Percentiles rank a stretch among this genome's conserved stretches.
Conservation (phyloP, 2,329 filamentous ascomycete species). For the Aschersonia sp. region DNA sequence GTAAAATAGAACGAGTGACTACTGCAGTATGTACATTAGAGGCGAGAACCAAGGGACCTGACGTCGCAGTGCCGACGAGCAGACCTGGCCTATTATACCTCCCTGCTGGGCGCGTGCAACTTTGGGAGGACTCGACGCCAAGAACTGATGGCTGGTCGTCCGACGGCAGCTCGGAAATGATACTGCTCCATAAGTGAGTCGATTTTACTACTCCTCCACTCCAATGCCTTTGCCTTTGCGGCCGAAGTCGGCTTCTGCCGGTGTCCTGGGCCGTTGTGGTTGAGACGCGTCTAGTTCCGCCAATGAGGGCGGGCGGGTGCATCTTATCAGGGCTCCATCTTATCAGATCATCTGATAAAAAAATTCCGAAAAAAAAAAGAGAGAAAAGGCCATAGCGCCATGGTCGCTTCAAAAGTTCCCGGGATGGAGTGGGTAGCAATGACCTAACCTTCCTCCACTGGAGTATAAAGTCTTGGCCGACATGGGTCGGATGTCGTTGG, state of each 20-base stretch:
- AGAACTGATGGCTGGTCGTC: background rate
- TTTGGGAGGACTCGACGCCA: background rate
- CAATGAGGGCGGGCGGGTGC: conserved; percentile 7
- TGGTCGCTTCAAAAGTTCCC: background rate
- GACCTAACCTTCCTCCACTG: background rate
- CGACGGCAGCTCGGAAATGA: background rate
- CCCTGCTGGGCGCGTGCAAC: background rate
- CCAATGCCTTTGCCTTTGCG: background rate
- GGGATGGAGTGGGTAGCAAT: background rate
- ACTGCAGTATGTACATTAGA: background rate
- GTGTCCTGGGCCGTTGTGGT: background rate
- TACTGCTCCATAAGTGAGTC: background rate
- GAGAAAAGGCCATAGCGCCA: background rate
- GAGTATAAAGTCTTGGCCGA: background rate
- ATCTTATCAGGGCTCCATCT: conserved; percentile 14
- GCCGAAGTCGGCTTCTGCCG: background rate
- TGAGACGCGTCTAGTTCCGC: background rate
- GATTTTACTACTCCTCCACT: background rate
- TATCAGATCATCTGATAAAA: conserved; percentile 6
- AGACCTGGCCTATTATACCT: background rate
- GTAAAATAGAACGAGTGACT: background rate
- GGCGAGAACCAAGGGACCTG: no score
- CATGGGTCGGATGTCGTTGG: conserved; percentile 5
- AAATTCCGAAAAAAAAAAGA: background rate
- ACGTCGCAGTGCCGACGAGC: background rate